These are phyloP conservation scores for Lachancea sp. DNA, from an alignment of 805 yeast species.

Conservation along the genomic window DNA sequence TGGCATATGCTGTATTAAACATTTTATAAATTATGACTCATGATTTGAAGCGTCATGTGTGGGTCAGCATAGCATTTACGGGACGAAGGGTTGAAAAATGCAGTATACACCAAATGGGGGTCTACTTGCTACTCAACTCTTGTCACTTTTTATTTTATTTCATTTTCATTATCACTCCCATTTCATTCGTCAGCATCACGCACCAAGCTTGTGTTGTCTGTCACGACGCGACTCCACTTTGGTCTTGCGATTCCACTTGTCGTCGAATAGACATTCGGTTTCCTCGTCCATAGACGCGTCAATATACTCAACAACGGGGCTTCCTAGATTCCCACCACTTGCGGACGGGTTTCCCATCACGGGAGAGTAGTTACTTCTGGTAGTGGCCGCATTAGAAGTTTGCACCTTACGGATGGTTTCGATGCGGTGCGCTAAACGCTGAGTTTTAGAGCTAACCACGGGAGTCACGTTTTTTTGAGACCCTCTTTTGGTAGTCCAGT, in stretches of 20 bases:
- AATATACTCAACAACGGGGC: slow-evolving; percentile 1
- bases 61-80: too few species aligned
- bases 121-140: too few species aligned
- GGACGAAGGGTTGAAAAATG: too few species aligned
- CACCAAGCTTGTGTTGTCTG: slow-evolving; percentile 1
- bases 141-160: too few species aligned
- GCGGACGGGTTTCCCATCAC: too few species aligned
- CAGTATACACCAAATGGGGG: too few species aligned
- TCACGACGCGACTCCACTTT: slow-evolving; percentile 20
- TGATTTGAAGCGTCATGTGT: too few species aligned
- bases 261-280: slow-evolving; percentile 19
- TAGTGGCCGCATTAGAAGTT: not conserved
- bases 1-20: too few species aligned
- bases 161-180: not conserved
- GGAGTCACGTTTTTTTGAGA: not conserved
- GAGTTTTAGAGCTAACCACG: slow-evolving; percentile 1
- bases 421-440: slow-evolving; percentile 8
- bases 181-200: not conserved
- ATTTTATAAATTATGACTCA: too few species aligned
- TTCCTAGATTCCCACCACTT: not conserved
- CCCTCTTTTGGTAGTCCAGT: slow-evolving; percentile 3
- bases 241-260: slow-evolving; percentile 20
- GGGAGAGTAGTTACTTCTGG: too few species aligned
- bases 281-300: slow-evolving; percentile 13
- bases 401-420: slow-evolving; percentile 8